These are phyloP conservation scores for Alternaria arborescens DNA, from an alignment of 2,329 filamentous ascomycete species.

Conservation along the genomic window DNA sequence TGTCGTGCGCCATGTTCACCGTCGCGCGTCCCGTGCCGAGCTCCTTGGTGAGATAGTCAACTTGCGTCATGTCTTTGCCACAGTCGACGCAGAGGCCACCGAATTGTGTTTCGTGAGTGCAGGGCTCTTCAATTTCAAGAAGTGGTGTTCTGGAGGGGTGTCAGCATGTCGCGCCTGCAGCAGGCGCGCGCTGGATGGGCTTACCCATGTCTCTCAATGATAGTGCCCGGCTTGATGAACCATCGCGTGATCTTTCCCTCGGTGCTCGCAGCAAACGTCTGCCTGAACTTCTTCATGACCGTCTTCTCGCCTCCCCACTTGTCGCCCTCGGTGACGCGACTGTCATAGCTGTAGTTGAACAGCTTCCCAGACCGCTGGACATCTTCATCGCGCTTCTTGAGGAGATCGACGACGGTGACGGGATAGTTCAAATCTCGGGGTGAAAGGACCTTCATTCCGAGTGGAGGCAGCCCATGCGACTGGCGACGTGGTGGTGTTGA, in stretches of 20 bases:
- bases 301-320: constrained; percentile 77
- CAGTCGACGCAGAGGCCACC: constrained; percentile 90
- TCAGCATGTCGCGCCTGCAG: constrained; percentile 15
- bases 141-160: constrained; percentile 59
- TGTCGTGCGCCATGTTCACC: constrained; percentile 95
- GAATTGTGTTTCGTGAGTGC: constrained; percentile 89
- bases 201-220: constrained; percentile 62
- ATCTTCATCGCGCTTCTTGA: constrained; percentile 77
- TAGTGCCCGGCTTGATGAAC: constrained; percentile 73
- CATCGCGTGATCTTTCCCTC: constrained; percentile 82
- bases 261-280: constrained; percentile 81
- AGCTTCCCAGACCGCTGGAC: constrained; percentile 80
- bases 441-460: constrained; percentile 60
- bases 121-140: constrained; percentile 87
- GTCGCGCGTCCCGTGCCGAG: constrained; percentile 85
- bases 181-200: constrained; percentile 19
- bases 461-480: constrained; percentile 44
- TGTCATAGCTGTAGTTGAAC: constrained; percentile 87
- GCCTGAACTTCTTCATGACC: constrained; percentile 74
- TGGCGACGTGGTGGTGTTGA: constrained; percentile 19
- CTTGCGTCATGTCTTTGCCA: constrained; percentile 93
- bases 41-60: constrained; percentile 81
- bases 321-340: constrained; percentile 71
- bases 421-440: constrained; percentile 78
- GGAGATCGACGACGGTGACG: constrained; percentile 86